These are phyloP conservation scores for Penicillium sp. DNA, from an alignment of 2,329 filamentous ascomycete species.

Conservation along the genomic window DNA sequence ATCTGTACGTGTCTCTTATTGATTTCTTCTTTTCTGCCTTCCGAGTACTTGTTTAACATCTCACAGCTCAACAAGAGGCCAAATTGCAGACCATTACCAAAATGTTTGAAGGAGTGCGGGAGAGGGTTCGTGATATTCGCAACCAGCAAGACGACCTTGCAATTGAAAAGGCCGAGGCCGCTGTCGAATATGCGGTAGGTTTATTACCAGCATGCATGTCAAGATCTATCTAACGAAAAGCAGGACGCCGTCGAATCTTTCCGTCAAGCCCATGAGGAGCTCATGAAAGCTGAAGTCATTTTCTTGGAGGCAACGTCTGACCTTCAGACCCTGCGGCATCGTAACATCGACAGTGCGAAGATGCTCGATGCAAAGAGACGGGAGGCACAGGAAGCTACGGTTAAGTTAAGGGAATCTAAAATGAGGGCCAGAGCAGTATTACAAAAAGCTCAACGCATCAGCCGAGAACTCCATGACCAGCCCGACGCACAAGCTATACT, in stretches of 20 bases:
- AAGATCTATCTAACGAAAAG: slow-evolving; percentile 7
- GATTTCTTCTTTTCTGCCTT: not conserved
- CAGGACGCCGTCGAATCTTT: slow-evolving; percentile 63
- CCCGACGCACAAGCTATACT: slow-evolving; percentile 41
- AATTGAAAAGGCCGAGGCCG: slow-evolving; percentile 57
- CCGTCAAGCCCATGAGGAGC: slow-evolving; percentile 59
- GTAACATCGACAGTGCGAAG: slow-evolving; percentile 60
- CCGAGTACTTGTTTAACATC: slow-evolving; percentile 25
- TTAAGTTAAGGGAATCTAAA: slow-evolving; percentile 35
- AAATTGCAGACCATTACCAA: slow-evolving; percentile 46
- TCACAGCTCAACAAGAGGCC: slow-evolving; percentile 44
- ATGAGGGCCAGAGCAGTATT: slow-evolving; percentile 18
- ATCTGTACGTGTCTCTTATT: slow-evolving; percentile 56
- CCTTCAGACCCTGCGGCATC: slow-evolving; percentile 63
- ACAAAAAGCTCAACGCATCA: slow-evolving; percentile 19
- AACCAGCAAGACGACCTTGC: slow-evolving; percentile 56
- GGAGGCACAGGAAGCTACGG: slow-evolving; percentile 39
- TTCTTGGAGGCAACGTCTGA: slow-evolving; percentile 83
- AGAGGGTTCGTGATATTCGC: slow-evolving; percentile 53
- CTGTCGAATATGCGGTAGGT: slow-evolving; percentile 57
- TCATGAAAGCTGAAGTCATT: slow-evolving; percentile 69
- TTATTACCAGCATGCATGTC: not conserved
- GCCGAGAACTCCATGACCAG: slow-evolving; percentile 13
- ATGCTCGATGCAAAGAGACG: slow-evolving; percentile 44
- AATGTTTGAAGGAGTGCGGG: slow-evolving; percentile 44